Evolutionary conservation across 2,329 filamentous ascomycete species (phyloP), one percentile per base, ranked within the genome.

Genomic region (Aschersonia sp.): DNA sequence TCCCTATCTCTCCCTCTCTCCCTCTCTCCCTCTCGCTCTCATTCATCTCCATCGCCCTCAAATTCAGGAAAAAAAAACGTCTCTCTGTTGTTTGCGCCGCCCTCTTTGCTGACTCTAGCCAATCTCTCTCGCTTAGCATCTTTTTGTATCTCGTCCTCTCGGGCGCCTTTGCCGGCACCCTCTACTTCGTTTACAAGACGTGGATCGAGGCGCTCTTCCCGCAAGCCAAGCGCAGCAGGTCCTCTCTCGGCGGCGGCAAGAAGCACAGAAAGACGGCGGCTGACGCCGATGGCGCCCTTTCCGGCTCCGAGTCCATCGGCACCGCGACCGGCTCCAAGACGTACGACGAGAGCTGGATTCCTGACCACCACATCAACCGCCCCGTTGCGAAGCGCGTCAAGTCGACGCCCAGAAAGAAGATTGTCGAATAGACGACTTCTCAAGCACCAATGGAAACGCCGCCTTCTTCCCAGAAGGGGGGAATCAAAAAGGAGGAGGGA

Each of bases 181-280:
- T 84, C 63, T 96, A 90, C 79, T 95, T 95, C 68, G 87, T 96
- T 70, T 98, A 98, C 79, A 92, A 84, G 73, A 94, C 90, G 60
- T 97, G 90, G 88, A 85, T 98, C 68, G 86, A 88, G 59, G 83
- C 88, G 11, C 85, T 98, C 63, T 95, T 97, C 75, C 90, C 92
- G 45, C 87, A 95, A 74, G 81, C 83, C 56, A 85, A 87, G 72
- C 79, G 81, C 71, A 70, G 76, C 49, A 74, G 72, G 58, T 68
- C 75, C 32, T 22, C 22, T 22, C 68, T 75, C 32, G 7, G 30
- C 33, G 39, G 32, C 31, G 39, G 40, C 54, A 76, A 73, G 60
- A 79, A 80, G 62, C 65, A 66, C 57, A 86, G 85, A 74, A 84
- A 85, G 69, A 71, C 44, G 30, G 73, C 76, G 55, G 81, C 85